These are phyloP conservation scores for Houttuynia cordata DNA, from an alignment of 164 flowering plant species.

Conservation along the genomic window DNA sequence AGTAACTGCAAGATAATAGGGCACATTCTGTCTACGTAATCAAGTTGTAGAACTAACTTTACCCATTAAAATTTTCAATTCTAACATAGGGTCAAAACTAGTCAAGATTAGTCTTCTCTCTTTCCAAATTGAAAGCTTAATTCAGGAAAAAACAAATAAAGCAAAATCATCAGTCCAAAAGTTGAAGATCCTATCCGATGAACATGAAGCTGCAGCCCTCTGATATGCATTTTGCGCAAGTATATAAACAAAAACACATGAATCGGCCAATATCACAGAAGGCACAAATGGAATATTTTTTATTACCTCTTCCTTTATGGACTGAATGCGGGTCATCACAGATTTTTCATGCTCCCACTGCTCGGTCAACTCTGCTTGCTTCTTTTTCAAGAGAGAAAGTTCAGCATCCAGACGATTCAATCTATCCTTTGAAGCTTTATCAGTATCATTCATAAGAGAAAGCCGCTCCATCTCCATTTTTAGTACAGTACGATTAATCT, in stretches of 20 bases:
- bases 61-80: no score
- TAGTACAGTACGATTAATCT: conserved; percentile 69
- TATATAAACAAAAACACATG: neutral
- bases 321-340: conserved; percentile 83
- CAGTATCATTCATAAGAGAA: conserved; percentile 79
- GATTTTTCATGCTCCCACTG: conserved; percentile 96
- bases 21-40: no score
- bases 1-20: no score
- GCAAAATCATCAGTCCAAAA: no score
- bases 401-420: conserved; percentile 75
- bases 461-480: conserved; percentile 93
- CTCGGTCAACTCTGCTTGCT: conserved; percentile 61
- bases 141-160: no score
- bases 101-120: no score
- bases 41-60: no score
- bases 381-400: conserved; percentile 54
- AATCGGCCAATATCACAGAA: neutral
- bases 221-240: no score
- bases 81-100: no score
- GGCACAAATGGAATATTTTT: neutral
- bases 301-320: conserved; percentile 85
- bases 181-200: no score
- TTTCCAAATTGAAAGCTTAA: no score
- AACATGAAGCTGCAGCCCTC: no score
- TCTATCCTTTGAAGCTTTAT: conserved; percentile 81